A percentile compares a stretch with the other conserved stretches of the same genome.
phyloP scores from a whole-genome alignment of 2,329 filamentous ascomycete species.

The Botryotinia convoluta region DNA sequence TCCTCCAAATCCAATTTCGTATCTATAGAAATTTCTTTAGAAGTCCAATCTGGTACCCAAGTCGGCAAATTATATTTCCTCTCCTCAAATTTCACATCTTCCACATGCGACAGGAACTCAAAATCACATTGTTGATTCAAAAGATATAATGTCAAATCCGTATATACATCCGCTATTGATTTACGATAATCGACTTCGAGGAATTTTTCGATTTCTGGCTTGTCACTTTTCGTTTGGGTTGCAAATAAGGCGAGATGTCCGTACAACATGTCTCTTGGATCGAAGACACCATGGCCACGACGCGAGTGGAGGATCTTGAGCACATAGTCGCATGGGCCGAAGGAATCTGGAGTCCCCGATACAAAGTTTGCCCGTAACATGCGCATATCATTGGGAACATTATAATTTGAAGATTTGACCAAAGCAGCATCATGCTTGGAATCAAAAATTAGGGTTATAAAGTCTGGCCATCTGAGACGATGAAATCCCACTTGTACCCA shows the following conservation, averaged over 20 bases:
- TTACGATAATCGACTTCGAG: neutral
- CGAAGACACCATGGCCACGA: neutral
- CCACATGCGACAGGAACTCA: neutral
- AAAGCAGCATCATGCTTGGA: neutral
- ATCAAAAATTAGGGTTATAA: accelerated
- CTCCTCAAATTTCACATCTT: neutral
- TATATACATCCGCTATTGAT: neutral
- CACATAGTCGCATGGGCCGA: neutral
- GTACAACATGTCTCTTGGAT: neutral
- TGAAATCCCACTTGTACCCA: neutral
- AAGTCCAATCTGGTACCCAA: neutral
- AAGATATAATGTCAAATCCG: neutral
- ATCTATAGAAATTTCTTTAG: accelerated
- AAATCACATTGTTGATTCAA: neutral
- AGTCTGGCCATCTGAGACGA: neutral
- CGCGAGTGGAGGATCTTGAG: neutral
- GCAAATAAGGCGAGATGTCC: neutral
- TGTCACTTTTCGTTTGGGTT: neutral
- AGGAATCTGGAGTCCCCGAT: neutral
- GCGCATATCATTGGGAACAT: accelerated
- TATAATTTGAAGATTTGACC: no score
- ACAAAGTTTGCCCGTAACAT: neutral
- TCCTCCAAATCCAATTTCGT: neutral
- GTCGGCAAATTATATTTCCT: neutral
- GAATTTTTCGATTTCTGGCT: neutral